Percentiles rank a stretch among this genome's conserved stretches.
Evolutionary conservation across 2,329 filamentous ascomycete genomes (phyloP).

Genomic region (Alternaria triticimaculans): DNA sequence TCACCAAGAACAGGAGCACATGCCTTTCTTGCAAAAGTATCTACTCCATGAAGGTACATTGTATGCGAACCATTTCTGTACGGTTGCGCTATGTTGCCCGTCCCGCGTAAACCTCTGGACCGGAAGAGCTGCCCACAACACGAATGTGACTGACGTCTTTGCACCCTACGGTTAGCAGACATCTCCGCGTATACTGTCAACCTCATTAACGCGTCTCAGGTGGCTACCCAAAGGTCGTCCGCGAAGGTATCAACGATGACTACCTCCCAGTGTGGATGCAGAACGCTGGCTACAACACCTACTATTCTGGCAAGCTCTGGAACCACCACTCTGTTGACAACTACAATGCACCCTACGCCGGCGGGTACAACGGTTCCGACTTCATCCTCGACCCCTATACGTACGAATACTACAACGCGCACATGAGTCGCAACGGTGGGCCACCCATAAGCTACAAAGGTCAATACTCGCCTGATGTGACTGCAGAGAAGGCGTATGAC

Average conservation of each 20-base stretch:
- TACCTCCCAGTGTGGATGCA: conserved; percentile 74
- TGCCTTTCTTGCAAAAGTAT: background rate
- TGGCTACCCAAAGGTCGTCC: conserved; percentile 69
- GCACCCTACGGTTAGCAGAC: background rate
- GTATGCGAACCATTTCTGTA: background rate
- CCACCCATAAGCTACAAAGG: conserved; percentile 63
- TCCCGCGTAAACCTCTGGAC: background rate
- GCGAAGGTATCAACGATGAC: conserved; percentile 67
- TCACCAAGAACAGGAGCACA: background rate
- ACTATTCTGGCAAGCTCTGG: conserved; percentile 73
- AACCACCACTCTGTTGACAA: conserved; percentile 67
- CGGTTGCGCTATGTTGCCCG: background rate
- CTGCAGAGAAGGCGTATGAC: conserved; percentile 63
- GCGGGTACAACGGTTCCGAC: conserved; percentile 65
- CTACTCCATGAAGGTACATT: background rate
- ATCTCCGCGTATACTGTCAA: background rate
- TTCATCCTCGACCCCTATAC: conserved; percentile 66
- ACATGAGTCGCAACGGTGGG: conserved; percentile 66
- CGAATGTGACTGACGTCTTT: background rate
- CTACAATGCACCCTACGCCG: conserved; percentile 63
- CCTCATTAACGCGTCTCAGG: conserved; percentile 38
- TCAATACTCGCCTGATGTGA: conserved; percentile 63
- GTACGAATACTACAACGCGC: conserved; percentile 70
- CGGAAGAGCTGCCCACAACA: background rate
- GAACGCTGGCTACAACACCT: conserved; percentile 69